These are phyloP conservation scores for Zasmidium angulare DNA, from an alignment of 2,329 filamentous ascomycete species.

Conservation along the genomic window DNA sequence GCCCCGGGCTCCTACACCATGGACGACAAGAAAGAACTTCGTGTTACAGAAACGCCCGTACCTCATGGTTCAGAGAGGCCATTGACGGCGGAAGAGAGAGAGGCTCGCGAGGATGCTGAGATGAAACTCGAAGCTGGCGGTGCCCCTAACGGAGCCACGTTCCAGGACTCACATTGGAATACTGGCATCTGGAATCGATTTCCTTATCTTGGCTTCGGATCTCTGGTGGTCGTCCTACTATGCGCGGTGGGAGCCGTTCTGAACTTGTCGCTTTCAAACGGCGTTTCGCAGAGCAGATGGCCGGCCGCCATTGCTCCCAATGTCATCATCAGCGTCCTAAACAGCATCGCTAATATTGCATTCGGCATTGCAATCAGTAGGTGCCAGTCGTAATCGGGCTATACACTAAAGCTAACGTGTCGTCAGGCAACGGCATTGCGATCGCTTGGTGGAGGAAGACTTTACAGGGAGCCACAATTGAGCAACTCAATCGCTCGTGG, in stretches of 20 bases:
- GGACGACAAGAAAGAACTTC: constrained; percentile 9
- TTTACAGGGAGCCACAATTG: constrained; percentile 24
- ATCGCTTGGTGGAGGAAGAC: constrained; percentile 30
- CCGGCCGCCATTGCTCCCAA: constrained; percentile 22
- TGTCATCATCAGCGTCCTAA: constrained; percentile 22
- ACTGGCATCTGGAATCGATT: constrained; percentile 19
- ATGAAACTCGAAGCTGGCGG: constrained; percentile 10
- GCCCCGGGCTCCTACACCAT: not conserved
- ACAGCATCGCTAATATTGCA: constrained; percentile 21
- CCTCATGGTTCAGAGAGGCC: not conserved
- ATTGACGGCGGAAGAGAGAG: constrained; percentile 2
- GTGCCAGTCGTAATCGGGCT: not conserved
- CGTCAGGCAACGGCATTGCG: constrained; percentile 22
- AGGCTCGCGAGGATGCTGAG: constrained; percentile 9
- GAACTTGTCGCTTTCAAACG: constrained; percentile 14
- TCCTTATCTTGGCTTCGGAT: constrained; percentile 21
- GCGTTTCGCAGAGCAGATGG: constrained; percentile 18
- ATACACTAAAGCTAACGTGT: not conserved
- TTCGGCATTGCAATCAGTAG: constrained; percentile 26
- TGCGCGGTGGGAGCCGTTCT: constrained; percentile 19
- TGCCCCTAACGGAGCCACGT: not conserved
- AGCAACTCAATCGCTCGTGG: constrained; percentile 27
- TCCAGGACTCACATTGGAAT: constrained; percentile 13
- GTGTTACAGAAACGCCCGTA: not conserved
- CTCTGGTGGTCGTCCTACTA: constrained; percentile 20